phyloP scores from a whole-genome alignment of 805 yeast species.

The Jamesozyma spencerorum region DNA sequence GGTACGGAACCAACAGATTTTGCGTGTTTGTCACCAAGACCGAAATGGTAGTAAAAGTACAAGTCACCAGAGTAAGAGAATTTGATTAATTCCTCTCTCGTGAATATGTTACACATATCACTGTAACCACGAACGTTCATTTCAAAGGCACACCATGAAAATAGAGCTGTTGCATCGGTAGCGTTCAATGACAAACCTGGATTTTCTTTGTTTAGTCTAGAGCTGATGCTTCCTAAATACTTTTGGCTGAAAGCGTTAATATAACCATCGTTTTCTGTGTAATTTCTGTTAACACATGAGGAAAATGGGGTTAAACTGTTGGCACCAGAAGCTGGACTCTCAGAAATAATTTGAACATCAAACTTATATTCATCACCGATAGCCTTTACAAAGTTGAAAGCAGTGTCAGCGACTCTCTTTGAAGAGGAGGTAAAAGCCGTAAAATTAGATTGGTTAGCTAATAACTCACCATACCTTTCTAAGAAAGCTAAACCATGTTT shows the following conservation, averaged over 20 bases:
- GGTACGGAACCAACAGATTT: constrained; percentile 56
- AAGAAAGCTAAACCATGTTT: constrained; percentile 39
- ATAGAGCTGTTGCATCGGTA: constrained; percentile 44
- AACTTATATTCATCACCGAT: constrained; percentile 18
- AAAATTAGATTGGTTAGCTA: constrained; percentile 30
- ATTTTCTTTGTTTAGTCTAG: no score
- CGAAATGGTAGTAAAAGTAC: constrained; percentile 44
- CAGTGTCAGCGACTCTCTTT: constrained; percentile 39
- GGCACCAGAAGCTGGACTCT: constrained; percentile 37
- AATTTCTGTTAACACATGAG: no score
- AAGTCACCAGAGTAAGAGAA: constrained; percentile 55
- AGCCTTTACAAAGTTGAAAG: constrained; percentile 42
- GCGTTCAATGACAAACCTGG: no score
- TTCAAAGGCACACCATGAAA: constrained; percentile 67
- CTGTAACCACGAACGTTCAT: constrained; percentile 60
- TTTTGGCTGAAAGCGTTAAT: constrained; percentile 13
- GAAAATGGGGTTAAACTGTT: constrained; percentile 43
- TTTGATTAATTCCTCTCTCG: constrained; percentile 56
- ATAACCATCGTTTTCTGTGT: constrained; percentile 23
- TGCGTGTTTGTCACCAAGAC: no score
- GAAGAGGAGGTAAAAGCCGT: constrained; percentile 43
- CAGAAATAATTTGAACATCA: constrained; percentile 33
- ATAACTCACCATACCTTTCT: constrained; percentile 35
- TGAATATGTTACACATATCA: no score
- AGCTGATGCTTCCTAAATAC: constrained; percentile 45